Conservation (phyloP, 176 grass and related monocot species). For the Oryza glumipatula region DNA sequence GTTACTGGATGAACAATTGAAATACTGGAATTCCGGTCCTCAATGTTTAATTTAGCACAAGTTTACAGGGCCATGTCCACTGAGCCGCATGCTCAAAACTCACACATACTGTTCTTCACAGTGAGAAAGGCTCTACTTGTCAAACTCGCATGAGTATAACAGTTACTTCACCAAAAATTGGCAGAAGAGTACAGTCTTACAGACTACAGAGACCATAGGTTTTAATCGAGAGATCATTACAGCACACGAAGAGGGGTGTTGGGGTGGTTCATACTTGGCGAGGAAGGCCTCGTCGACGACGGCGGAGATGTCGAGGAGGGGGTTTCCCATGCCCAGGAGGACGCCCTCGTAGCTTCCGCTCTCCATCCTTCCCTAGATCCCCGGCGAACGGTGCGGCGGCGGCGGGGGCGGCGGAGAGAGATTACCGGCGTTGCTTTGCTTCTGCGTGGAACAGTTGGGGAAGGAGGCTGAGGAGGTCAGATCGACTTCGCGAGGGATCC, state of each 20-base stretch:
- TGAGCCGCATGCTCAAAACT: background rate
- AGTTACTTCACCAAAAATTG: background rate
- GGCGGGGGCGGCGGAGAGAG: background rate
- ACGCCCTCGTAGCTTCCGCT: constrained; percentile 45
- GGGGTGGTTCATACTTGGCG: background rate
- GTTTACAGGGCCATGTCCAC: background rate
- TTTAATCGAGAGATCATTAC: too few species aligned
- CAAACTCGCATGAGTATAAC: background rate
- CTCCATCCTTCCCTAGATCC: background rate
- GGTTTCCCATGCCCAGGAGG: constrained; percentile 76
- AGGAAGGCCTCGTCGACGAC: constrained; percentile 78
- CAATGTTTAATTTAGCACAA: background rate
- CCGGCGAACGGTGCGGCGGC: background rate
- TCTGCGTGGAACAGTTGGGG: background rate
- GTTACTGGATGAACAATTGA: background rate
- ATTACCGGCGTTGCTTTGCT: constrained; percentile 1
- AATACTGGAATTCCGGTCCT: background rate
- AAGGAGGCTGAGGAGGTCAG: background rate
- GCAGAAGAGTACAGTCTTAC: too few species aligned
- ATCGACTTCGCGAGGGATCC: background rate
- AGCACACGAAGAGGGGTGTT: too few species aligned
- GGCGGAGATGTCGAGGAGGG: constrained; percentile 76
- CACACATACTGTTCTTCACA: background rate
- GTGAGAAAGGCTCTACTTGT: background rate
- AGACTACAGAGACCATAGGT: too few species aligned